These are phyloP conservation scores for Dictyostelium capitatum DNA, from an alignment of 78 protist species.

Conservation along the genomic window DNA sequence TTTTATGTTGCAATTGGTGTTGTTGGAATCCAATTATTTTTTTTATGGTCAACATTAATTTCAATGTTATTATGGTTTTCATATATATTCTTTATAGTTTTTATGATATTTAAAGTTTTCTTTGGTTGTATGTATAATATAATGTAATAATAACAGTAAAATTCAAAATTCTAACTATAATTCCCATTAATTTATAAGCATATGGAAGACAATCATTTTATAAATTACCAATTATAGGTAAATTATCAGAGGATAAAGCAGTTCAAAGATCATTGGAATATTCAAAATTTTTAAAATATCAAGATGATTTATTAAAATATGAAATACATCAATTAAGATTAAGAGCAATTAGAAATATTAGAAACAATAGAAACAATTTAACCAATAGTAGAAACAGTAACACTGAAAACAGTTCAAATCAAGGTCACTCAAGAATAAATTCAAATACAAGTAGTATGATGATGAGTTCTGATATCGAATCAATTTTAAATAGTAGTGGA, in stretches of 20 bases:
- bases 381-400: not conserved
- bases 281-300: not conserved
- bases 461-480: not conserved
- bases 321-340: not conserved
- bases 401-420: not conserved
- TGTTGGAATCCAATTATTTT: slow-evolving; percentile 14
- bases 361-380: not conserved
- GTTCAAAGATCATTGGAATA: slow-evolving; percentile 18
- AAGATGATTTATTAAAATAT: not conserved
- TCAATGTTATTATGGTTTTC: not conserved
- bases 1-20: slow-evolving; percentile 1
- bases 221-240: slow-evolving; percentile 33
- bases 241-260: slow-evolving; percentile 1
- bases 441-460: not conserved
- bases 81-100: not conserved
- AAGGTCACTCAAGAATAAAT: slow-evolving; percentile 5
- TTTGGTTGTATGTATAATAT: not conserved
- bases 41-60: not conserved
- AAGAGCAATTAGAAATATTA: not conserved
- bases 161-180: no score
- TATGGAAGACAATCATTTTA: not conserved
- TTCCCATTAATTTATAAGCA: not conserved
- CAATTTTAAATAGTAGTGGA: slow-evolving; percentile 4
- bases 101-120: slow-evolving; percentile 2
- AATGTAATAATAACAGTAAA: not conserved